Percentiles rank a stretch among this genome's conserved stretches.
phyloP scores from a whole-genome alignment of 306 rosid species.

The Hippophae gyantsensis region DNA sequence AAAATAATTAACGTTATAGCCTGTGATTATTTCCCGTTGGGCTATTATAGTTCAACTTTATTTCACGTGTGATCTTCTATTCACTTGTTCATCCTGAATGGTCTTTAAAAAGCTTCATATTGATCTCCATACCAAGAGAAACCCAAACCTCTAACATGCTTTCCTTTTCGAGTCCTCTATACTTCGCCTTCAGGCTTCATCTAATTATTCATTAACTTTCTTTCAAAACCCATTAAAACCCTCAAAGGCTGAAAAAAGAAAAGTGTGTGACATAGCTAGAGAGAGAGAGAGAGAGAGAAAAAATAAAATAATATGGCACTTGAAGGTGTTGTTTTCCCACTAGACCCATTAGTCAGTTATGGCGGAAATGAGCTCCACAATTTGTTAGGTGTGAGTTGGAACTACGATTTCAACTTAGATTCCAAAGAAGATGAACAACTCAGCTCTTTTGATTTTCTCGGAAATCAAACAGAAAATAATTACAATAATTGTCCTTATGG shows the following conservation, averaged over 20 bases:
- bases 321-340: slow-evolving; percentile 66
- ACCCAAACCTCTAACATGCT: slow-evolving; percentile 5
- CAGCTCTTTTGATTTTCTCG: slow-evolving; percentile 29
- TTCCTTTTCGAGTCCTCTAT: background rate
- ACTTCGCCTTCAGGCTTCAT: background rate
- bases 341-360: slow-evolving; percentile 35
- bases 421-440: slow-evolving; percentile 10
- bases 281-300: slow-evolving; percentile 18
- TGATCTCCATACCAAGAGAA: slow-evolving; percentile 21
- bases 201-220: background rate
- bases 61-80: slow-evolving; percentile 59
- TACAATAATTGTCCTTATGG: slow-evolving; percentile 3
- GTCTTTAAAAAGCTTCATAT: slow-evolving; percentile 31
- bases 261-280: background rate
- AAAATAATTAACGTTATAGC: too few relatives aligned
- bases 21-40: too few relatives aligned
- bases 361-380: slow-evolving; percentile 37
- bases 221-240: background rate
- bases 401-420: slow-evolving; percentile 11
- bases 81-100: slow-evolving; percentile 21
- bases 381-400: slow-evolving; percentile 33
- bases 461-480: slow-evolving; percentile 38
- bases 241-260: background rate
- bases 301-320: slow-evolving; percentile 47
- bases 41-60: slow-evolving; percentile 21